Evolutionary conservation across 2,329 filamentous ascomycete genomes (phyloP).

Genomic region (Dactylellina drechsleri): DNA sequence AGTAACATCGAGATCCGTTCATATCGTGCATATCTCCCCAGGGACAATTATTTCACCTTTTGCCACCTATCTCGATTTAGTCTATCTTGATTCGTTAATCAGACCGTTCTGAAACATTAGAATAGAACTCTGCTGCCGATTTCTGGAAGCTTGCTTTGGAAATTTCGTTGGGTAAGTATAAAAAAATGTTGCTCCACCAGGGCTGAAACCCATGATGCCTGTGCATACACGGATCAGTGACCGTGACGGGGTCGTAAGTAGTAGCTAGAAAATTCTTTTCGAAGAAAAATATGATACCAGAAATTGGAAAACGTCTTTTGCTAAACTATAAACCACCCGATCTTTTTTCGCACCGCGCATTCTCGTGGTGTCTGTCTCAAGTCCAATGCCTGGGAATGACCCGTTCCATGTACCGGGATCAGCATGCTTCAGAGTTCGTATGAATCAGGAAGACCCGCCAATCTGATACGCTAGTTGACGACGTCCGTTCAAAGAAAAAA

Average conservation of each 20-base stretch:
- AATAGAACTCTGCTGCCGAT: not conserved
- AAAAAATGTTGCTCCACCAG: conserved; percentile 8
- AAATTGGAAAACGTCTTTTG: conserved; percentile 12
- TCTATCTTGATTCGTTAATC: conserved; percentile 5
- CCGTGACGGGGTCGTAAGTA: too few relatives aligned
- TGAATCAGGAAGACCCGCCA: not conserved
- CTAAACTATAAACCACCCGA: conserved; percentile 3
- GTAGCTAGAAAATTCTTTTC: too few relatives aligned
- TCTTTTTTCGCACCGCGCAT: not conserved
- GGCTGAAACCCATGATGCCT: conserved; percentile 18
- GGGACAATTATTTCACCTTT: conserved; percentile 6
- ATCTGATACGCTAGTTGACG: conserved; percentile 1
- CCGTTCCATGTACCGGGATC: not conserved
- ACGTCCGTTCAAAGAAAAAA: conserved; percentile 1
- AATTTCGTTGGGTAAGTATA: not conserved
- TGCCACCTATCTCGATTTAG: conserved; percentile 16
- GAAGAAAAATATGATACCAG: too few relatives aligned
- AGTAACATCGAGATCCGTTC: conserved; percentile 18
- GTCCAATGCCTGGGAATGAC: not conserved
- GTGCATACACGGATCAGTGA: not conserved
- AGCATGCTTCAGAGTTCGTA: not conserved
- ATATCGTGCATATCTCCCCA: conserved; percentile 21
- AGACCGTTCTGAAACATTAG: conserved; percentile 29
- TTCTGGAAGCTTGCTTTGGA: conserved; percentile 22
- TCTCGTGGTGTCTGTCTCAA: not conserved